Evolutionary conservation across 2,329 filamentous ascomycete species (phyloP).

Genomic region (Ascochyta fabae): DNA sequence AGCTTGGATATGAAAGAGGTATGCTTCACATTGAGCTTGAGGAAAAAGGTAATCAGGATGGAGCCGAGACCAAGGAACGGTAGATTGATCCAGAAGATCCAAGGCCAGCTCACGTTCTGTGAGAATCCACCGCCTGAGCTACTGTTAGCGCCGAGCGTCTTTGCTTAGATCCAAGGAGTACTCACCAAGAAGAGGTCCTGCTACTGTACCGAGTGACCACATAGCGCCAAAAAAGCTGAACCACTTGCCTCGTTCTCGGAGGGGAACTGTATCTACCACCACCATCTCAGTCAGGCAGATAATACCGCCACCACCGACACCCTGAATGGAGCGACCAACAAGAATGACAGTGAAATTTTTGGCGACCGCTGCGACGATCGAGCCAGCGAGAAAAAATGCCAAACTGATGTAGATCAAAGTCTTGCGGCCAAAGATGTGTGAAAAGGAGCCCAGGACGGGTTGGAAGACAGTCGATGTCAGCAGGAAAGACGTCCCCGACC

Average conservation of each 20-base stretch:
- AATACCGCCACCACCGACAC: conserved; percentile 52
- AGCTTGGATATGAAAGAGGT: conserved; percentile 58
- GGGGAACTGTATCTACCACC: conserved; percentile 55
- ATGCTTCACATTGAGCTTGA: conserved; percentile 47
- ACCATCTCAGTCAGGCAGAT: conserved; percentile 53
- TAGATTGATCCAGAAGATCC: conserved; percentile 71
- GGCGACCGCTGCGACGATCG: conserved; percentile 46
- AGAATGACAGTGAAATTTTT: conserved; percentile 50
- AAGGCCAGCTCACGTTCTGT: conserved; percentile 62
- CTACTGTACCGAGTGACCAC: conserved; percentile 64
- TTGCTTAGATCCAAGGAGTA: conserved; percentile 39
- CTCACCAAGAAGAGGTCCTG: conserved; percentile 59
- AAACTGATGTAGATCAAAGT: conserved; percentile 47
- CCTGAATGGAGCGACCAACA: conserved; percentile 49
- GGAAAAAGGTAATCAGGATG: conserved; percentile 59
- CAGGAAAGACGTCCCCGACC: conserved; percentile 51
- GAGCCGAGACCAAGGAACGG: conserved; percentile 61
- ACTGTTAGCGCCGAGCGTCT: no score
- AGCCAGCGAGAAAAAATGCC: conserved; percentile 46
- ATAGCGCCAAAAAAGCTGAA: conserved; percentile 52
- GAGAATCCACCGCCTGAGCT: conserved; percentile 45
- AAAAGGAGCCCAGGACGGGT: conserved; percentile 50
- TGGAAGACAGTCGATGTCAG: conserved; percentile 52
- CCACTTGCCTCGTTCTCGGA: conserved; percentile 51
- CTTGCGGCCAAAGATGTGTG: conserved; percentile 51